Evolutionary conservation across 1,284 basidiomycete species (phyloP).

Genomic region (Leccinum laetum): DNA sequence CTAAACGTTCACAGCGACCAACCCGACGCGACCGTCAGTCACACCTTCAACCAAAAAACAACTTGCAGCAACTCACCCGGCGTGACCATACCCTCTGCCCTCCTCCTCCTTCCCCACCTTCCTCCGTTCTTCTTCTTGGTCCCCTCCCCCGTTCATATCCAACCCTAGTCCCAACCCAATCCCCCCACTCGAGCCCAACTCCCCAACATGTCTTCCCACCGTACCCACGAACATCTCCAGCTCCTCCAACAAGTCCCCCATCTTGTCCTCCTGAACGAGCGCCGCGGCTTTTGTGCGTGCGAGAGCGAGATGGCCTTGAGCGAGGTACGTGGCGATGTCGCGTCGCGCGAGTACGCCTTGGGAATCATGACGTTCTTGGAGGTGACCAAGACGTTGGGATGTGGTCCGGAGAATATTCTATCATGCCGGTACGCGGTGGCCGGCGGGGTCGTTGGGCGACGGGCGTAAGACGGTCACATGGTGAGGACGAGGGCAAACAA

Average conservation of each 20-base stretch:
- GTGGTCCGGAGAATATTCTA: conserved; percentile 65
- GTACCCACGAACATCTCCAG: conserved; percentile 67
- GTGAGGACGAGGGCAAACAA: not conserved
- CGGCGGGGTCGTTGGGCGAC: not conserved
- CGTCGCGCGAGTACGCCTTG: conserved; percentile 57
- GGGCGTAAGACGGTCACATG: not conserved
- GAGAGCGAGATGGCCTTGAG: conserved; percentile 56
- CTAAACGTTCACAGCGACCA: conserved; percentile 23
- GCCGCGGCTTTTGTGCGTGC: conserved; percentile 71
- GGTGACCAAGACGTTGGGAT: conserved; percentile 63
- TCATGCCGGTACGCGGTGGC: not conserved
- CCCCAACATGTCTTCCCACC: conserved; percentile 55
- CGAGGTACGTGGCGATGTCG: conserved; percentile 66
- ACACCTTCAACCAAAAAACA: not conserved
- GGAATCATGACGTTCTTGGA: conserved; percentile 68
- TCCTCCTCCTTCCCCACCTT: not conserved
- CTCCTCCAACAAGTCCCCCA: conserved; percentile 59
- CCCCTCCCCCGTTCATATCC: not conserved
- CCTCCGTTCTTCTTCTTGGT: not conserved
- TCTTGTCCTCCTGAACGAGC: conserved; percentile 60
- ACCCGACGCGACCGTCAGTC: conserved; percentile 10
- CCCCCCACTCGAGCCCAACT: conserved; percentile 34
- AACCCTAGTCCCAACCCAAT: conserved; percentile 8
- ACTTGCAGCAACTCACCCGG: conserved; percentile 16
- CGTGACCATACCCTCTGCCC: not conserved